Conservation (phyloP, 2,329 filamentous ascomycete species). For the Ophiostoma populinum region DNA sequence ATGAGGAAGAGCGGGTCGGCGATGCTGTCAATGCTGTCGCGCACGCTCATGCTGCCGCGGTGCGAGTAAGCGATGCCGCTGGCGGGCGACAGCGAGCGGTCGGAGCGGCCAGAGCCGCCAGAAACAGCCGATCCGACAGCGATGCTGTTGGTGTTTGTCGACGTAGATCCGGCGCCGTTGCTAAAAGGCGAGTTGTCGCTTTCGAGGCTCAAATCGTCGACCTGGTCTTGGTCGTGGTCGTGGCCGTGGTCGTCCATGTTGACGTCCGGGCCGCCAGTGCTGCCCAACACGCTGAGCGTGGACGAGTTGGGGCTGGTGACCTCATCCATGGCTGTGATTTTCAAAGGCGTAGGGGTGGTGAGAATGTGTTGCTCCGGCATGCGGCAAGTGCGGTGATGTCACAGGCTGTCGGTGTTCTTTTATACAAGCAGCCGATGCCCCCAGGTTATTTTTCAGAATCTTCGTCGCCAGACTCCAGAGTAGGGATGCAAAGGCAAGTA, state of each 20-base stretch:
- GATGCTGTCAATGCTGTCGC: constrained; percentile 5
- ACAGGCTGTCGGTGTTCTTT: not conserved
- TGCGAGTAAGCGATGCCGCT: not conserved
- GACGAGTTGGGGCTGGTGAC: constrained; percentile 11
- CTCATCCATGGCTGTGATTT: constrained; percentile 10
- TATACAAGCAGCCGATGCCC: not conserved
- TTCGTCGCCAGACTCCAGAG: constrained; percentile 9
- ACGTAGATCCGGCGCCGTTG: constrained; percentile 3
- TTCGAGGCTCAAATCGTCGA: no score
- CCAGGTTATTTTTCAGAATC: constrained; percentile 2
- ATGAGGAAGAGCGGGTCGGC: constrained; percentile 4
- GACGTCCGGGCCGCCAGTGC: constrained; percentile 6
- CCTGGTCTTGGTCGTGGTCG: no score
- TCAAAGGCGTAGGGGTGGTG: not conserved
- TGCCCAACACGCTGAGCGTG: constrained; percentile 10
- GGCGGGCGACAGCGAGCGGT: not conserved
- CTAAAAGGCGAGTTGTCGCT: constrained; percentile 9
- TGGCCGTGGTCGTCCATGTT: constrained; percentile 6
- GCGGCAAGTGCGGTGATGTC: not conserved
- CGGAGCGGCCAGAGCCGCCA: not conserved
- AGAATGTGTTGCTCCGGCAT: not conserved
- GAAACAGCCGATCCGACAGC: no score
- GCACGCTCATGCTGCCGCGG: not conserved
- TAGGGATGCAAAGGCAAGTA: not conserved
- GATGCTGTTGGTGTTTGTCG: not conserved